Base-by-base conservation (phyloP, 176 grass and related monocot species). In the Oryza rufipogon region DNA sequence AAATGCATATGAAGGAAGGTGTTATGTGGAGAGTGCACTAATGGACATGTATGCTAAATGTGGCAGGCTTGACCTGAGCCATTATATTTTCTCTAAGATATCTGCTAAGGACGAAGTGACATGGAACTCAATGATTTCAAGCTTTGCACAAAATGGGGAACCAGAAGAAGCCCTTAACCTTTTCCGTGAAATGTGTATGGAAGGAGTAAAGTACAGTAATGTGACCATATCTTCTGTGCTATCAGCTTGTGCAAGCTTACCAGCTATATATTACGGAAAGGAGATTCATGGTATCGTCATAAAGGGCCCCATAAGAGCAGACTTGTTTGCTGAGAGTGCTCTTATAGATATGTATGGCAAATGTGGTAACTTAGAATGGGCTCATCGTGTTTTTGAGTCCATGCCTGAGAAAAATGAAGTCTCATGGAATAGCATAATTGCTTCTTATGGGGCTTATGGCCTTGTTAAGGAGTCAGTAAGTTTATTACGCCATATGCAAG, bases 111-210 rank as follows among this genome's bases (percentile, higher is more conserved):
- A 97, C 23, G 80, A 86, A 28, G 85, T 97, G 64, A 86, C 88
- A 64, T 97, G 95, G 92, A 97, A 97, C 82, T 94, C 95, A 11
- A 97, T 97, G 95, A 91, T 97, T 85, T 84, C 90, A 83, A 92
- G 90, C 82, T 92, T 88, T 83, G 70, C 77, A 42, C 92, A 97
- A 71, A 97, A 97, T 77, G 92, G 95, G 15, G 85, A 93, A 68
- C 90, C 92, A 80, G 78, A 93, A 81, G 86, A 85, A 80, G 86
- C 92, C 82, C 77, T 97, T 39, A 84, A 63, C 28, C 60, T 97
- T 85, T 92, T 97, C 66, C 88, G 88, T 52, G 73, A 91, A 80
- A 94, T 97, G 92, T 84, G 76, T 65, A 89, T 54, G 39, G 92
- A 94, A 80, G 90, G 84, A 72, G 67, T 92, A 80, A 81, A 58